phyloP scores from a whole-genome alignment of 2,329 filamentous ascomycete genomes.

The Furcasterigmium furcatum region DNA sequence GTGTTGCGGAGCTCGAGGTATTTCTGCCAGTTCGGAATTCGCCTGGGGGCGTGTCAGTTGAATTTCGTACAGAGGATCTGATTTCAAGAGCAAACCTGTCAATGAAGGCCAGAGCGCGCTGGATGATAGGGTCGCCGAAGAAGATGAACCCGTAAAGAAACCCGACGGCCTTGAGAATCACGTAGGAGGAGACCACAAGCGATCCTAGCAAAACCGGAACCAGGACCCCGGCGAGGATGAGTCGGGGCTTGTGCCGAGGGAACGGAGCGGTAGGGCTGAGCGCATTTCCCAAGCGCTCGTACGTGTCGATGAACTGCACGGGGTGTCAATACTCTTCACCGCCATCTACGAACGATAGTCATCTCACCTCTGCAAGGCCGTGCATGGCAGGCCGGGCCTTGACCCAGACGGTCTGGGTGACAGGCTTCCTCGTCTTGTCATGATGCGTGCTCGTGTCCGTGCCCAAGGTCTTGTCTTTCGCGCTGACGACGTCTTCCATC shows the following conservation, averaged over 20 bases:
- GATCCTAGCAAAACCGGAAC: slow-evolving; percentile 49
- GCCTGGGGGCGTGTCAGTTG: slow-evolving; percentile 24
- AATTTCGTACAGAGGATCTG: neutral
- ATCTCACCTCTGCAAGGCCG: slow-evolving; percentile 37
- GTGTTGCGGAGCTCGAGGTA: slow-evolving; percentile 72
- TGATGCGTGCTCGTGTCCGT: slow-evolving; percentile 45
- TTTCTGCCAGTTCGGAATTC: slow-evolving; percentile 70
- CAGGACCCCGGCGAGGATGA: slow-evolving; percentile 52
- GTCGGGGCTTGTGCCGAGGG: slow-evolving; percentile 44
- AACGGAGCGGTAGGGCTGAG: slow-evolving; percentile 64
- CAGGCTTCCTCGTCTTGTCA: slow-evolving; percentile 76
- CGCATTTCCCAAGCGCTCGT: slow-evolving; percentile 50
- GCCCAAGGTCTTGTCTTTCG: slow-evolving; percentile 41
- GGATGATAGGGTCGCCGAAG: slow-evolving; percentile 75
- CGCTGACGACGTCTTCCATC: slow-evolving; percentile 32
- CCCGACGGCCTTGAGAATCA: slow-evolving; percentile 61
- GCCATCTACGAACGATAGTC: too few relatives aligned
- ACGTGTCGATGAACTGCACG: slow-evolving; percentile 40
- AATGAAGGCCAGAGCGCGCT: slow-evolving; percentile 53
- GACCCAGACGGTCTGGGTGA: slow-evolving; percentile 74
- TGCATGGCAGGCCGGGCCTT: slow-evolving; percentile 73
- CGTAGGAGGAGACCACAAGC: slow-evolving; percentile 52
- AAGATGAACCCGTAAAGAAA: slow-evolving; percentile 72
- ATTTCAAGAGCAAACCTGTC: slow-evolving; percentile 38
- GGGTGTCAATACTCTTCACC: too few relatives aligned